phyloP scores from a whole-genome alignment of 2,329 filamentous ascomycete species.

The Pseudonectria foliicola region DNA sequence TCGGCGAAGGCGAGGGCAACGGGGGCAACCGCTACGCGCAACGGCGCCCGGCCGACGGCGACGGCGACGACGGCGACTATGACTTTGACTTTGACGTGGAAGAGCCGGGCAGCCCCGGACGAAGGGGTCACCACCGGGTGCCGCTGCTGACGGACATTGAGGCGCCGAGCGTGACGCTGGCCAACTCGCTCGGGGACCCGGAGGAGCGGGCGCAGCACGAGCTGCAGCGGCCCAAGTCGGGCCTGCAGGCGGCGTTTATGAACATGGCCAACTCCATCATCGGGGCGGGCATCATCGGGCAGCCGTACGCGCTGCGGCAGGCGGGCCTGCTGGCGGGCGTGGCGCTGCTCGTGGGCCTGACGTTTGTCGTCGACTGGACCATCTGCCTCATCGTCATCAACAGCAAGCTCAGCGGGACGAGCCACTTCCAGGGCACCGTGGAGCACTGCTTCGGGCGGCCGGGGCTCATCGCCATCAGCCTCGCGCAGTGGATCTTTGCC shows the following conservation, averaged over 20 bases:
- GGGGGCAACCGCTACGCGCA: slow-evolving; percentile 3
- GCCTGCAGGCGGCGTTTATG: slow-evolving; percentile 86
- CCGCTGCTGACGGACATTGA: slow-evolving; percentile 79
- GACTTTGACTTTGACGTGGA: slow-evolving; percentile 43
- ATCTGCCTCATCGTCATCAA: slow-evolving; percentile 96
- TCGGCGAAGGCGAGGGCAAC: slow-evolving; percentile 15
- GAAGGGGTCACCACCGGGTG: slow-evolving; percentile 43
- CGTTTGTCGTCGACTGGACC: slow-evolving; percentile 90
- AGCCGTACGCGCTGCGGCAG: slow-evolving; percentile 93
- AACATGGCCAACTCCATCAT: slow-evolving; percentile 99
- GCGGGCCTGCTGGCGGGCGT: slow-evolving; percentile 79
- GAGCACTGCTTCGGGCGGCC: slow-evolving; percentile 88
- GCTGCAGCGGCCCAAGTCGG: slow-evolving; percentile 68
- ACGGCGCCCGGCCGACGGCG: slow-evolving; percentile 3
- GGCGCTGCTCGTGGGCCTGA: slow-evolving; percentile 69
- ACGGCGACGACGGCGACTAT: slow-evolving; percentile 7
- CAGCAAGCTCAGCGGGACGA: slow-evolving; percentile 88
- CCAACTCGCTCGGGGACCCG: slow-evolving; percentile 39
- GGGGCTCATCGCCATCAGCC: slow-evolving; percentile 76
- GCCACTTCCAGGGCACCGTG: slow-evolving; percentile 93
- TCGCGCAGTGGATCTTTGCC: slow-evolving; percentile 97
- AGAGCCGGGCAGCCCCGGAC: slow-evolving; percentile 41
- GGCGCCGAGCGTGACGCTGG: slow-evolving; percentile 68
- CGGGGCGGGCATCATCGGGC: slow-evolving; percentile 66
- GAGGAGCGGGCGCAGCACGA: slow-evolving; percentile 45